Conservation (phyloP, 23 red algal genomes). For the Agarophyton chilense region DNA sequence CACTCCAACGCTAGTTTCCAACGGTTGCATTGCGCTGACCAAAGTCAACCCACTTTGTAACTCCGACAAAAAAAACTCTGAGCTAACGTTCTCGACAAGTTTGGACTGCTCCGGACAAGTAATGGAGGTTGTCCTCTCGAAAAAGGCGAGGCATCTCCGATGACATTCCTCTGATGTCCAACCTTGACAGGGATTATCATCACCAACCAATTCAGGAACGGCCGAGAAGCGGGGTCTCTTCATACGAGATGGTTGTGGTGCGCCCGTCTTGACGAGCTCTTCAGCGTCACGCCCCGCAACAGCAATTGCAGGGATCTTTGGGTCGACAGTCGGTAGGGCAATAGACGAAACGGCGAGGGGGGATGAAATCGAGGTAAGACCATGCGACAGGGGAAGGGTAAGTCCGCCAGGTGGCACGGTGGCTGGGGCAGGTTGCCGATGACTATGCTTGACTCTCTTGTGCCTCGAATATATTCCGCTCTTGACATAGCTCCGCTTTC, state of each 20-base stretch:
- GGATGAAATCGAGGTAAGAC: not conserved
- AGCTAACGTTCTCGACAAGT: slow-evolving; percentile 5
- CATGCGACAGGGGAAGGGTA: slow-evolving; percentile 14
- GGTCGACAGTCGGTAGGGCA: not conserved
- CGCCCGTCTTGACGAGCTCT: not conserved
- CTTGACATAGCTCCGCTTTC: slow-evolving; percentile 67
- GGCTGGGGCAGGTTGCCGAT: not conserved
- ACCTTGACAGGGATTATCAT: slow-evolving; percentile 50
- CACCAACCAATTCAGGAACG: slow-evolving; percentile 37
- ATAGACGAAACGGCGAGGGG: not conserved
- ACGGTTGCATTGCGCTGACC: slow-evolving; percentile 57
- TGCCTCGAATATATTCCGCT: slow-evolving; percentile 66
- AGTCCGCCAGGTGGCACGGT: slow-evolving; percentile 11
- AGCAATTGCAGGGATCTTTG: not conserved
- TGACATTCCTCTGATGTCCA: slow-evolving; percentile 55
- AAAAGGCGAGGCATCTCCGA: slow-evolving; percentile 38
- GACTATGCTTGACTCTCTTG: not conserved
- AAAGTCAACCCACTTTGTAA: slow-evolving; percentile 61
- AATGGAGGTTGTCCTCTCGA: slow-evolving; percentile 16
- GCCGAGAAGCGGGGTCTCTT: slow-evolving; percentile 36
- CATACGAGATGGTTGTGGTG: slow-evolving; percentile 6
- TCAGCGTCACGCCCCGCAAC: not conserved
- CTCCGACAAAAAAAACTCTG: slow-evolving; percentile 48
- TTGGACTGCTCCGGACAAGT: slow-evolving; percentile 36
- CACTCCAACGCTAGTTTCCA: slow-evolving; percentile 58